Evolutionary conservation across 176 grass and related monocot species (phyloP).

Genomic region (Ananas comosus): DNA sequence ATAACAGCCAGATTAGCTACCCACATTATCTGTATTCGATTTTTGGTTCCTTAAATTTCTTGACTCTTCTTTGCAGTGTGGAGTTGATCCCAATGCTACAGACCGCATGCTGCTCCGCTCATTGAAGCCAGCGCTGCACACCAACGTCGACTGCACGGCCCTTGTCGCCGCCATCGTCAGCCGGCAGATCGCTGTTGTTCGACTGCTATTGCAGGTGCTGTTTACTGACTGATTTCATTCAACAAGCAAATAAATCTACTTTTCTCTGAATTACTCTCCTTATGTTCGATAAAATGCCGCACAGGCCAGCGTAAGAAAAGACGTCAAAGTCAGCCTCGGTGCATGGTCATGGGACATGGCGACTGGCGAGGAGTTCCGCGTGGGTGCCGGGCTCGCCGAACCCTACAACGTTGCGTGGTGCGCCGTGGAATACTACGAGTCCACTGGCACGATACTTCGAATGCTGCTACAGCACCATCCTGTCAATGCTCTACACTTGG

Average conservation of each 20-base stretch:
- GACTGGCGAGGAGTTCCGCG: conserved; percentile 85
- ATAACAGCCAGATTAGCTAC: background rate
- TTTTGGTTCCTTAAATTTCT: background rate
- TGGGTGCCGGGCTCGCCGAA: conserved; percentile 80
- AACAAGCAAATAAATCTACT: background rate
- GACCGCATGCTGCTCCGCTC: conserved; percentile 77
- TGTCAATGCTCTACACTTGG: conserved; percentile 27
- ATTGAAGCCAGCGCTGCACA: conserved; percentile 72
- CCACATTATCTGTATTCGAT: background rate
- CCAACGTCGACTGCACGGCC: conserved; percentile 75
- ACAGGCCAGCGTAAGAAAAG: conserved; percentile 60
- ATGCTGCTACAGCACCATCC: conserved; percentile 56
- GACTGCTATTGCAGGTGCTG: conserved; percentile 62
- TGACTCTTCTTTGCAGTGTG: conserved; percentile 34
- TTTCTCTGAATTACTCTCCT: background rate
- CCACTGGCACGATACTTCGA: conserved; percentile 52
- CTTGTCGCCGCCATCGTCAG: conserved; percentile 84
- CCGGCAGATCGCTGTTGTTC: conserved; percentile 60
- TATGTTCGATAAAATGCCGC: background rate
- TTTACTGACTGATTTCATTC: background rate
- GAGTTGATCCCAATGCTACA: conserved; percentile 63
- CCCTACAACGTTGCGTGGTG: conserved; percentile 76
- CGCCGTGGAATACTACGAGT: conserved; percentile 88
- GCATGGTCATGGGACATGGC: conserved; percentile 89
- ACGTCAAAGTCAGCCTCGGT: conserved; percentile 62